Evolutionary conservation across 1,284 basidiomycete genomes (phyloP), one percentile per base, ranked within the genome.

Genomic region (Mrakiaceae sp.): DNA sequence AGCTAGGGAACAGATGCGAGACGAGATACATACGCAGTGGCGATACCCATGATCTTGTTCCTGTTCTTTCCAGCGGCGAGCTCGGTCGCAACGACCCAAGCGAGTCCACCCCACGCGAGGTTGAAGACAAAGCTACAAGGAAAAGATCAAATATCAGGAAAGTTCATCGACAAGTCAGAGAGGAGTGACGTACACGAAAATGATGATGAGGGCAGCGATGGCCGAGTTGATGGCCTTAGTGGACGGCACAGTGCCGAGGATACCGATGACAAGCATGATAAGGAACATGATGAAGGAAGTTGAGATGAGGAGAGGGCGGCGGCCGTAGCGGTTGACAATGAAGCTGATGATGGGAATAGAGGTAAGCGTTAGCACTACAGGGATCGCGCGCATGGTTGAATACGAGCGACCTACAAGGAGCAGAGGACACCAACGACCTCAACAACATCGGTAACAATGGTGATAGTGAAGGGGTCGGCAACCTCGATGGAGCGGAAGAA

Each of bases 241-340:
- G n/a, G 62, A 40, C 52, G 71, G 69, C 61, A 73, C 72, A 5
- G 57, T 59, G 46, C 77, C 78, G 14, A 78, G 71, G 43, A 69
- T 70, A 44, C 75, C 77, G 52, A 74, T 73, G 60, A 78, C 72
- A 54, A 79, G 70, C 44, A 79, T 73, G n/a, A 73, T 70, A 66
- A 74, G 70, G 59, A 75, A 73, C 77, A 78, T 78, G 69, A 75
- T 74, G 40, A 76, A 68, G 64, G 75, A 76, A 43, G 74, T 76
- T 54, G 69, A 74, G 57, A 79, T 70, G 27, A 79, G 72, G 39
- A 79, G 66, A 2, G 77, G 75, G 44, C 78, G 70, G 63, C 78
- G 74, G n/a, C 78, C 78, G 69, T 75, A 77, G 55, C 78, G 72
- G 68, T 77, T 74, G 66, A 79, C 77, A 39, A 79, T 67, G 64